phyloP scores from a whole-genome alignment of 1,284 basidiomycete genomes.

The Moesziomyces parantarcticus region DNA sequence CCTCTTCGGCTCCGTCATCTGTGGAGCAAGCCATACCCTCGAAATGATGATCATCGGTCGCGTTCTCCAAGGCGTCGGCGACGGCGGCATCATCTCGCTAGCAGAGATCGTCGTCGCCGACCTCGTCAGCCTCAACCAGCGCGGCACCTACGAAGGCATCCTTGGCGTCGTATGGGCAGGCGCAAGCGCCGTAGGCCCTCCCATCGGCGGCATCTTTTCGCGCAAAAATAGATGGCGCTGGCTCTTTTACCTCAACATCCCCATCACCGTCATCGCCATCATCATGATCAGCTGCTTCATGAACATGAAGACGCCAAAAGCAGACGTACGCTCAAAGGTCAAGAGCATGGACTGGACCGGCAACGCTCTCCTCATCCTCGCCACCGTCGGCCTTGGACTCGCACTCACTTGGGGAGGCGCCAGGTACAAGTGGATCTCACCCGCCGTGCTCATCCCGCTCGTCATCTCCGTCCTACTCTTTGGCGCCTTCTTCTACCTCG shows the following conservation, averaged over 20 bases:
- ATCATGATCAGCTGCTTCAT: slow-evolving; percentile 44
- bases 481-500: slow-evolving; percentile 31
- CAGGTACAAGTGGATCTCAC: slow-evolving; percentile 21
- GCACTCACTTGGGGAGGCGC: slow-evolving; percentile 47
- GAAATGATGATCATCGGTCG: slow-evolving; percentile 43
- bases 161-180: slow-evolving; percentile 47
- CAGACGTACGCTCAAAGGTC: slow-evolving; percentile 25
- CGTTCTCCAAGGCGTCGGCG: slow-evolving; percentile 37
- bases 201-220: slow-evolving; percentile 47
- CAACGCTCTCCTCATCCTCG: slow-evolving; percentile 25
- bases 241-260: slow-evolving; percentile 53
- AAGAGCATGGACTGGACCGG: slow-evolving; percentile 42
- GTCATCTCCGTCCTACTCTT: slow-evolving; percentile 22
- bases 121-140: slow-evolving; percentile 32
- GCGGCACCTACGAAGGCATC: slow-evolving; percentile 55
- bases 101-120: slow-evolving; percentile 51
- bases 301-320: slow-evolving; percentile 40
- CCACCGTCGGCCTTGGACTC: slow-evolving; percentile 27
- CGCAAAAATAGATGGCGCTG: slow-evolving; percentile 37
- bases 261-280: slow-evolving; percentile 39
- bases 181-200: slow-evolving; percentile 48
- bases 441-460: slow-evolving; percentile 28
- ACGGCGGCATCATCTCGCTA: slow-evolving; percentile 47
- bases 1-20: slow-evolving; percentile 26
- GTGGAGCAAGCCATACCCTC: slow-evolving; percentile 21